These are phyloP conservation scores for Aurantiochytrium sp. DNA, from an alignment of 108 stramenopile species.

Conservation along the genomic window DNA sequence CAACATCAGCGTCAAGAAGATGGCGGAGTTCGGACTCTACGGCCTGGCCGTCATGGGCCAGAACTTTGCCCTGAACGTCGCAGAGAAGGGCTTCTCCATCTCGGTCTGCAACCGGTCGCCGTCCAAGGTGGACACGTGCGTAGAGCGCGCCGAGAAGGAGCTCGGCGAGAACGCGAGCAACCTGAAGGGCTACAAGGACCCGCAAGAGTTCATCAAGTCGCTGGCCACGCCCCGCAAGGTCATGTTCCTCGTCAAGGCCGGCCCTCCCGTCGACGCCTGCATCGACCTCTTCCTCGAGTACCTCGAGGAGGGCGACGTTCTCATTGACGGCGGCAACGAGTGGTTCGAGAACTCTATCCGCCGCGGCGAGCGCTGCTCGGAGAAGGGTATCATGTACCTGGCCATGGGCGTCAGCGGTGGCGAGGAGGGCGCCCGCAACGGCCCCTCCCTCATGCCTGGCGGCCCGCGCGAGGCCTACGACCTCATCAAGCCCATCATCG, in stretches of 20 bases:
- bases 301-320: slow-evolving; percentile 87
- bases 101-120: slow-evolving; percentile 86
- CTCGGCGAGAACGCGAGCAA: slow-evolving; percentile 58
- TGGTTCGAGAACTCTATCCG: slow-evolving; percentile 96
- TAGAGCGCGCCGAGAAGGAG: slow-evolving; percentile 86
- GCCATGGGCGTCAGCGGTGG: slow-evolving; percentile 99
- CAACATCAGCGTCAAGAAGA: not conserved
- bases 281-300: slow-evolving; percentile 70
- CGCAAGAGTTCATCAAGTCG: slow-evolving; percentile 50
- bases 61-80: slow-evolving; percentile 97
- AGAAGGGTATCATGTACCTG: slow-evolving; percentile 81
- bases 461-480: slow-evolving; percentile 90
- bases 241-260: slow-evolving; percentile 90
- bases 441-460: slow-evolving; percentile 96
- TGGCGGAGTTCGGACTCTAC: slow-evolving; percentile 73
- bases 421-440: slow-evolving; percentile 96
- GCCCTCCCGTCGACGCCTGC: slow-evolving; percentile 87
- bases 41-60: slow-evolving; percentile 98
- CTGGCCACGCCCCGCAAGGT: slow-evolving; percentile 80
- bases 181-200: slow-evolving; percentile 67
- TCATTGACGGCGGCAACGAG: slow-evolving; percentile 98
- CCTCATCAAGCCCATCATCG: slow-evolving; percentile 82
- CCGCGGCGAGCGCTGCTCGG: slow-evolving; percentile 72
- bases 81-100: slow-evolving; percentile 83
- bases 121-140: slow-evolving; percentile 82